A percentile compares a stretch with the other conserved stretches of the same genome.
Evolutionary conservation across 2,329 filamentous ascomycete species (phyloP).

Genomic region (Mycosphaerella sp.): DNA sequence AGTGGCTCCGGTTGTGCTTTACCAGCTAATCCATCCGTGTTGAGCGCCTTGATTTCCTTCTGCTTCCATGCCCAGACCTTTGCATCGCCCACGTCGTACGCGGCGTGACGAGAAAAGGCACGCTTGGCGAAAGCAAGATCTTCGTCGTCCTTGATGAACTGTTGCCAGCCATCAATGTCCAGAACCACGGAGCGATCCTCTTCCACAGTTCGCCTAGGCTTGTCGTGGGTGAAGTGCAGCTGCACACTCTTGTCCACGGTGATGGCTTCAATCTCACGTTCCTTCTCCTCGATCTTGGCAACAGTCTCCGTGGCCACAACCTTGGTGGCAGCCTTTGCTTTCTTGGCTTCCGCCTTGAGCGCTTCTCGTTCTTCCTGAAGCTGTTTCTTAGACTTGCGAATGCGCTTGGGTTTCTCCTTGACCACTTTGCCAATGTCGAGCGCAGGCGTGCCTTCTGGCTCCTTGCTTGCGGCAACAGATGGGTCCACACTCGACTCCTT

Average conservation of each 20-base stretch:
- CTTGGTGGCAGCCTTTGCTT: constrained; percentile 27
- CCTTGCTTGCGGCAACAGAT: constrained; percentile 22
- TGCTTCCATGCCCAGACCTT: constrained; percentile 64
- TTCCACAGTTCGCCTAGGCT: constrained; percentile 58
- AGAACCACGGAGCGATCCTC: constrained; percentile 58
- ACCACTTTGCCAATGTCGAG: constrained; percentile 32
- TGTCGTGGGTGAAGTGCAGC: constrained; percentile 54
- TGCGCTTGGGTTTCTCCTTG: constrained; percentile 48
- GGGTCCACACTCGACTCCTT: constrained; percentile 37
- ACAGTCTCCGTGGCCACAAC: constrained; percentile 31
- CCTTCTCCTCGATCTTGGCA: constrained; percentile 33
- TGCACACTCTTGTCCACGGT: constrained; percentile 46
- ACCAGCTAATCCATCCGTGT: constrained; percentile 51
- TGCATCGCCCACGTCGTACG: constrained; percentile 50
- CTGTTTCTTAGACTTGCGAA: constrained; percentile 71
- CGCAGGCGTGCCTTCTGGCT: constrained; percentile 20
- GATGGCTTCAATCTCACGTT: constrained; percentile 43
- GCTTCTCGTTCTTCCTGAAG: constrained; percentile 55
- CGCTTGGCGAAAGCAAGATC: constrained; percentile 53
- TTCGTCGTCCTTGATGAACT: constrained; percentile 62
- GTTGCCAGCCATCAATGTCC: constrained; percentile 65
- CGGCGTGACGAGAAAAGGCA: constrained; percentile 43
- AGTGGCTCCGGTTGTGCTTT: constrained; percentile 47
- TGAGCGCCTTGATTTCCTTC: constrained; percentile 64
- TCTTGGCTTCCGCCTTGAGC: constrained; percentile 41